These are phyloP conservation scores for Cubamyces lactineus DNA, from an alignment of 768 basidiomycete genomes.

Conservation along the genomic window DNA sequence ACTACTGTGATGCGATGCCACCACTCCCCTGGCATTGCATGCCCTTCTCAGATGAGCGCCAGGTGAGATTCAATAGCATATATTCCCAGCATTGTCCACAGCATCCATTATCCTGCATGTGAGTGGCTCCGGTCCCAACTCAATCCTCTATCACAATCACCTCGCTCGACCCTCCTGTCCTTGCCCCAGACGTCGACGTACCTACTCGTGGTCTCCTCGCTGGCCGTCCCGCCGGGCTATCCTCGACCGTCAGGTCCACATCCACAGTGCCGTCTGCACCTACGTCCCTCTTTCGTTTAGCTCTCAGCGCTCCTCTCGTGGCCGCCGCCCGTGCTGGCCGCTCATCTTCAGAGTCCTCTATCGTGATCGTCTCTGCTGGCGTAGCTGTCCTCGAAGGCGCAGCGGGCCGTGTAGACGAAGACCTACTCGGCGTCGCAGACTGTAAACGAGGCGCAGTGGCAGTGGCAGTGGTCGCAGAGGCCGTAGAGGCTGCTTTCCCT, in stretches of 20 bases:
- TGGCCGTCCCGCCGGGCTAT: neutral
- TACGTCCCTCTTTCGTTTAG: constrained; percentile 30
- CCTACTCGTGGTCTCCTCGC: constrained; percentile 13
- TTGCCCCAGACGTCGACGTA: neutral
- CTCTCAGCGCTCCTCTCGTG: neutral
- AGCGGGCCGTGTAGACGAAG: neutral
- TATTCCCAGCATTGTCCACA: neutral
- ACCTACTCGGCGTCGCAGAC: neutral
- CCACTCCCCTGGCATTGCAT: too few species aligned
- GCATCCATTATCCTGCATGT: neutral
- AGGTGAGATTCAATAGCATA: neutral
- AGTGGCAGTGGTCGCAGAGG: neutral
- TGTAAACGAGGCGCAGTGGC: neutral
- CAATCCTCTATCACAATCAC: constrained; percentile 37
- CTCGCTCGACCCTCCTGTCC: constrained; percentile 20
- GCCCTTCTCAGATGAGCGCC: too few species aligned
- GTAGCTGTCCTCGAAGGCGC: constrained; percentile 3
- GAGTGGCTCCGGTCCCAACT: too few species aligned
- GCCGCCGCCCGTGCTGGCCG: neutral
- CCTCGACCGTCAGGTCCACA: constrained; percentile 18
- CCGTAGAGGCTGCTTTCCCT: constrained; percentile 12
- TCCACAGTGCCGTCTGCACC: constrained; percentile 11
- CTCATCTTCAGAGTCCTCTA: constrained; percentile 36
- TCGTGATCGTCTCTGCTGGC: constrained; percentile 27
- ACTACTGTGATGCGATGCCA: too few species aligned